phyloP scores from a whole-genome alignment of 169 alveolate species.

The Eimeria falciformis region DNA sequence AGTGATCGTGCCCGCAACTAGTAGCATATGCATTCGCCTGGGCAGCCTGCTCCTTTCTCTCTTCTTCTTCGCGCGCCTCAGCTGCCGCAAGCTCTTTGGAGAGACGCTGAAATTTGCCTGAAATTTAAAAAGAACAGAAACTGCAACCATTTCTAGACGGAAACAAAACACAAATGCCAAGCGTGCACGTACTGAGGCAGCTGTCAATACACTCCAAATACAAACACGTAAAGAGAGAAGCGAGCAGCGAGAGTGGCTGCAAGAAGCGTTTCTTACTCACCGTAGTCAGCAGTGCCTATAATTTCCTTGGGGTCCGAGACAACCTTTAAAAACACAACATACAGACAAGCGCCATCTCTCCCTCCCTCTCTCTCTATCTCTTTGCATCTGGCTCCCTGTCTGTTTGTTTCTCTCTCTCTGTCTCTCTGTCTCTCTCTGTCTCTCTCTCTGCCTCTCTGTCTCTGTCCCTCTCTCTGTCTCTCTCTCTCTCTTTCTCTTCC shows the following conservation, averaged over 20 bases:
- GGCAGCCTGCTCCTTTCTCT: neutral
- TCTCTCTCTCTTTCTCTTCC: too few relatives aligned
- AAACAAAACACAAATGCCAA: too few relatives aligned
- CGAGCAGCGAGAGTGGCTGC: neutral
- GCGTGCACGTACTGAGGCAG: neutral
- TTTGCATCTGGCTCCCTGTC: too few relatives aligned
- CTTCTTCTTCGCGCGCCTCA: neutral
- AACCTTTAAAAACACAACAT: too few relatives aligned
- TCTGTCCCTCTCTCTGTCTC: too few relatives aligned
- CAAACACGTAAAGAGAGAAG: neutral
- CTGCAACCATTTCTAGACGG: too few relatives aligned
- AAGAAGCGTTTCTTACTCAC: neutral
- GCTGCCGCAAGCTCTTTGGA: neutral
- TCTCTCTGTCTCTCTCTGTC: too few relatives aligned
- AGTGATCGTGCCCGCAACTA: neutral
- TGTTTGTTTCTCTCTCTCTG: too few relatives aligned
- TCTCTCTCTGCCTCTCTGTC: too few relatives aligned
- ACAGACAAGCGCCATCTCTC: too few relatives aligned
- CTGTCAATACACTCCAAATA: neutral
- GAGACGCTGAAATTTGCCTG: neutral
- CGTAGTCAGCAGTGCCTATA: neutral
- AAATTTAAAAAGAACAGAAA: neutral
- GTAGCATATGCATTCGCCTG: neutral
- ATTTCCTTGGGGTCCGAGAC: neutral
- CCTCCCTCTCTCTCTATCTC: too few relatives aligned